phyloP scores from a whole-genome alignment of 305 asterid genomes.

The Fraxinus platypoda region DNA sequence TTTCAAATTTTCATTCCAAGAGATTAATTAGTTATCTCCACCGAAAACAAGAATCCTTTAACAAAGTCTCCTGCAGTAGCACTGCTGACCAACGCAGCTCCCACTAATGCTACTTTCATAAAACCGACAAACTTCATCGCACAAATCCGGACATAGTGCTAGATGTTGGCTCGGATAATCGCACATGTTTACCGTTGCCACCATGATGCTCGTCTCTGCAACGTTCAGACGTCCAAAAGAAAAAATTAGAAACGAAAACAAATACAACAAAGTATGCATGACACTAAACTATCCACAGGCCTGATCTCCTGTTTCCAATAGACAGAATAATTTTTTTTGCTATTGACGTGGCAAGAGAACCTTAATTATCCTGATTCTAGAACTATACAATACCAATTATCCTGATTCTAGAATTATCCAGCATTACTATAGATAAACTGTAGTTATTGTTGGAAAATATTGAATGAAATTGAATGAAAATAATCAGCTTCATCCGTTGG shows the following conservation, averaged over 20 bases:
- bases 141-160: constrained; percentile 16
- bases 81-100: background rate
- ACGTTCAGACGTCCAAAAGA: background rate
- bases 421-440: too few relatives aligned
- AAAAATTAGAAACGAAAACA: too few relatives aligned
- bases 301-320: too few relatives aligned
- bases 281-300: background rate
- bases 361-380: background rate
- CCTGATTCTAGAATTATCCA: too few relatives aligned
- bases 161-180: background rate
- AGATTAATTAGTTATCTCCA: background rate
- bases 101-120: constrained; percentile 1
- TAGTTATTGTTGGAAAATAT: too few relatives aligned
- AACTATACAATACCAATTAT: background rate
- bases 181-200: background rate
- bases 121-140: constrained; percentile 6
- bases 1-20: background rate
- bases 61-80: background rate
- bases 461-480: too few relatives aligned
- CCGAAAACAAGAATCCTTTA: background rate
- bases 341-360: background rate
- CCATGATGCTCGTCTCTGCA: constrained; percentile 8
- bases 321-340: too few relatives aligned
- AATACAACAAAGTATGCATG: too few relatives aligned
- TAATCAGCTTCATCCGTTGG: too few relatives aligned